A percentile compares a stretch with the other conserved stretches of the same genome.
Evolutionary conservation across 2,329 filamentous ascomycete genomes (phyloP).

Genomic region (Alternaria panax): DNA sequence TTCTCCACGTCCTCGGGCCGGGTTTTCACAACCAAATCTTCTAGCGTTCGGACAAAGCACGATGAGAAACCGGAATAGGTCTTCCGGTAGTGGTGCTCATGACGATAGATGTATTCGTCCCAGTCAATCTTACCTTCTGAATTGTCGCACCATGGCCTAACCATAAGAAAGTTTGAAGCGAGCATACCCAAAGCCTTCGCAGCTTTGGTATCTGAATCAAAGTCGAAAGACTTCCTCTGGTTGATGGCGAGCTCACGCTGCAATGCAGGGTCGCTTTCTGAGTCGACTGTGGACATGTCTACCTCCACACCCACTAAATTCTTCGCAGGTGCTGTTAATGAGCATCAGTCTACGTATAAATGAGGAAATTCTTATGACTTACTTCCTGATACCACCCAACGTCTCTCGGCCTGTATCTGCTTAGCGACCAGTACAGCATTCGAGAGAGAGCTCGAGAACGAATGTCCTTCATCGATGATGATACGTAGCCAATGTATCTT

Average conservation of each 20-base stretch:
- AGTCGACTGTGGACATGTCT: conserved; percentile 54
- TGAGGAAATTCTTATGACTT: conserved; percentile 6
- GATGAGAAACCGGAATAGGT: conserved; percentile 63
- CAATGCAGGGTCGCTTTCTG: conserved; percentile 30
- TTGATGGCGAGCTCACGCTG: conserved; percentile 47
- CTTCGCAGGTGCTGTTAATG: conserved; percentile 70
- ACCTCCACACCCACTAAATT: conserved; percentile 80
- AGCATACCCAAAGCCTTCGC: conserved; percentile 70
- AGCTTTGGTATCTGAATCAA: conserved; percentile 48
- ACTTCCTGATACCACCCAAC: conserved; percentile 89
- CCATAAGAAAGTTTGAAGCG: conserved; percentile 73
- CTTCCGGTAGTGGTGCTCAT: conserved; percentile 57
- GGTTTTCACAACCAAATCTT: conserved; percentile 83
- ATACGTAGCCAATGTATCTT: conserved; percentile 83
- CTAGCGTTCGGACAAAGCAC: conserved; percentile 73
- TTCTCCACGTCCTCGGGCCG: conserved; percentile 71
- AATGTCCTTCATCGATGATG: conserved; percentile 92
- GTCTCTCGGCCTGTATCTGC: conserved; percentile 68
- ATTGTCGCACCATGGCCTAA: conserved; percentile 78
- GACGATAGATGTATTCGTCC: conserved; percentile 71
- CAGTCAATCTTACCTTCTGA: conserved; percentile 72
- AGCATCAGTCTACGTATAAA: not conserved
- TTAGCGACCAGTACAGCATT: conserved; percentile 64
- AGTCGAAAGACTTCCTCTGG: conserved; percentile 51
- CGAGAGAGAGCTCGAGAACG: conserved; percentile 74